Base-by-base conservation (phyloP, 352 stramenopile species). In the Phytophthora multivora region DNA sequence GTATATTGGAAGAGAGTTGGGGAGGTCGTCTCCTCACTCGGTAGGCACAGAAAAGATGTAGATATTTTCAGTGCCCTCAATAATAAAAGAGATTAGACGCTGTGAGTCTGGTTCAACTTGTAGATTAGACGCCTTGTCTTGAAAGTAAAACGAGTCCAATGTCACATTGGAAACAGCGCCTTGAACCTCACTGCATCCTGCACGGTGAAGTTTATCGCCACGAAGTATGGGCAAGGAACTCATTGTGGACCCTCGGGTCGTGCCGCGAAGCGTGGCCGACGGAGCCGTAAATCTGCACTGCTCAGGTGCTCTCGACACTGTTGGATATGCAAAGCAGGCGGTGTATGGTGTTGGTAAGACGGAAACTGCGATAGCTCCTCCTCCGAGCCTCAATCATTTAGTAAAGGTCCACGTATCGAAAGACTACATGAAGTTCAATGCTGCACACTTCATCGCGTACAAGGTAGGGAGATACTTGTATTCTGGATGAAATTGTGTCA, bases 371-470 rank as follows among this genome's bases (percentile, higher is more conserved):
- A 23, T 23, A 4, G 5, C 11, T n/a, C 28, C 9, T 33, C 28
- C 28, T 33, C 8, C 28, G 1, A 7, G 36, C 59, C 25, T 30
- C 59, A 65, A 49, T 8, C 46, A 90, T 38, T 69, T 86, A 26
- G 92, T 91, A 63, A 92, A 90, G 54, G 83, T 95, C 33, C 83
- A 92, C 54, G 86, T 95, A 47, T 91, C 83, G 18, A 95, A 91
- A 62, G 86, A 95, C 70, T 92, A 95, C 69, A 93, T 95, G 86
- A 95, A 93, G 68, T 95, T 95, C 69, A 95, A 93, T 53, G 86
- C 86, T 0, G 85, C 84, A 41, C 86, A 95, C 65, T 95, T 95
- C 36, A 95, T 95, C 51, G 86, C 86, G 8, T 90, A 89, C 80
- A 93, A 93, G 75, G 79, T 89, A n/a, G 28, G 9, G 62, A 40